phyloP scores from a whole-genome alignment of 2,329 filamentous ascomycete species.

The Spiromastix sp. region DNA sequence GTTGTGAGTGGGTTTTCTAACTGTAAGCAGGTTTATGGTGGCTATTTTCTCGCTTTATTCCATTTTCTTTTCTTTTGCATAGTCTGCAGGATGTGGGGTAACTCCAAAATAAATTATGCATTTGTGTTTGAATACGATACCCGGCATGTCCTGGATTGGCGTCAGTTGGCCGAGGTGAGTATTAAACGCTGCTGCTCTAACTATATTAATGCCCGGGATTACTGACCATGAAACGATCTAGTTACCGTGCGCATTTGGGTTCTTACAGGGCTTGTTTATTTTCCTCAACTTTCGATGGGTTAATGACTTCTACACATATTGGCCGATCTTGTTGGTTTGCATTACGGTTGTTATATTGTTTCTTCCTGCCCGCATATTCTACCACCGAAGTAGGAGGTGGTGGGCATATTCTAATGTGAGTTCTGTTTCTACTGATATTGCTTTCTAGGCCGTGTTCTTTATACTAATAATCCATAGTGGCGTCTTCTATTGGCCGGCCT shows the following conservation, averaged over 20 bases:
- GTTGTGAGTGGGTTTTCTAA: slow-evolving; percentile 20
- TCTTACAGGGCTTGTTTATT: slow-evolving; percentile 63
- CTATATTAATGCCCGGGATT: background rate
- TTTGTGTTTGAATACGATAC: slow-evolving; percentile 97
- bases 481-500: slow-evolving; percentile 74
- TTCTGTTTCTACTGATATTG: slow-evolving; percentile 10
- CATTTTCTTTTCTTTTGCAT: slow-evolving; percentile 77
- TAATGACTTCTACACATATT: slow-evolving; percentile 67
- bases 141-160: slow-evolving; percentile 78
- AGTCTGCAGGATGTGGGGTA: slow-evolving; percentile 72
- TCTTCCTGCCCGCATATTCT: slow-evolving; percentile 63
- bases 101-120: slow-evolving; percentile 83
- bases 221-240: too few relatives aligned
- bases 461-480: slow-evolving; percentile 48
- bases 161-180: slow-evolving; percentile 62
- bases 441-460: background rate
- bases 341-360: slow-evolving; percentile 61
- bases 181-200: too few relatives aligned
- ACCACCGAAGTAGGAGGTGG: slow-evolving; percentile 71
- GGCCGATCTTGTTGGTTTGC: slow-evolving; percentile 68
- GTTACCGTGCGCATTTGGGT: background rate
- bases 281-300: slow-evolving; percentile 75
- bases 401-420: slow-evolving; percentile 79
- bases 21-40: slow-evolving; percentile 64
- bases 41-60: slow-evolving; percentile 76